These are phyloP conservation scores for Neonectria sp. DNA, from an alignment of 2,329 filamentous ascomycete genomes.

Conservation along the genomic window DNA sequence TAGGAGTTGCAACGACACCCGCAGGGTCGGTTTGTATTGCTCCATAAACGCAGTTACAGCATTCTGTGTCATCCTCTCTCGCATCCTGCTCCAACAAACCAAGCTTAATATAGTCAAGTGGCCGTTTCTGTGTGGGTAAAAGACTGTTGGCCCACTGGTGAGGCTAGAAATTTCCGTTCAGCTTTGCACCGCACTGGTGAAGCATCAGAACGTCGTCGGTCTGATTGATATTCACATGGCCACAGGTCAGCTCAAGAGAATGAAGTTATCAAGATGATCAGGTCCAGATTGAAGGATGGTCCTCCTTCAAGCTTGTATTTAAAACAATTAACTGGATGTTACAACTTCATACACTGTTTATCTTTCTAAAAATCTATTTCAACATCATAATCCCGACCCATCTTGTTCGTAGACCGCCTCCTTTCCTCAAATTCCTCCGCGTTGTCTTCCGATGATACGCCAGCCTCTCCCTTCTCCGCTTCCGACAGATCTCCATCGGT, in stretches of 20 bases:
- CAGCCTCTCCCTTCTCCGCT: slow-evolving; percentile 31
- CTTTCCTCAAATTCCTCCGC: background rate
- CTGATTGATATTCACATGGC: background rate
- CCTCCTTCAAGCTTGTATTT: background rate
- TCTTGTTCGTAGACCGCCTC: background rate
- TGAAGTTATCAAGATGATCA: background rate
- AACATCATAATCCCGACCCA: background rate
- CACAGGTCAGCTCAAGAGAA: too few relatives aligned
- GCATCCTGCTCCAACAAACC: background rate
- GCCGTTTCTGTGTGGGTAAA: too few relatives aligned
- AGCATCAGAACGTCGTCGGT: background rate
- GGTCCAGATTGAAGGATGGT: background rate
- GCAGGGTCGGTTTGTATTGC: too few relatives aligned
- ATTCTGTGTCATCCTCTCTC: too few relatives aligned
- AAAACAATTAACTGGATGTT: background rate
- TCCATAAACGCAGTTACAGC: too few relatives aligned
- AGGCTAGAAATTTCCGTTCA: background rate
- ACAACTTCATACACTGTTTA: background rate
- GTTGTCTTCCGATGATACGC: background rate
- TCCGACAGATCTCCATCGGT: slow-evolving; percentile 17
- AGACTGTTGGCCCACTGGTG: too few relatives aligned
- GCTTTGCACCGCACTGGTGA: background rate
- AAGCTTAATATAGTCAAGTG: background rate
- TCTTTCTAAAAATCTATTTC: background rate
- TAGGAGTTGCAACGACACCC: too few relatives aligned